Base-by-base conservation (phyloP, 23 red algal species). In the Porphyridium purpureum region DNA sequence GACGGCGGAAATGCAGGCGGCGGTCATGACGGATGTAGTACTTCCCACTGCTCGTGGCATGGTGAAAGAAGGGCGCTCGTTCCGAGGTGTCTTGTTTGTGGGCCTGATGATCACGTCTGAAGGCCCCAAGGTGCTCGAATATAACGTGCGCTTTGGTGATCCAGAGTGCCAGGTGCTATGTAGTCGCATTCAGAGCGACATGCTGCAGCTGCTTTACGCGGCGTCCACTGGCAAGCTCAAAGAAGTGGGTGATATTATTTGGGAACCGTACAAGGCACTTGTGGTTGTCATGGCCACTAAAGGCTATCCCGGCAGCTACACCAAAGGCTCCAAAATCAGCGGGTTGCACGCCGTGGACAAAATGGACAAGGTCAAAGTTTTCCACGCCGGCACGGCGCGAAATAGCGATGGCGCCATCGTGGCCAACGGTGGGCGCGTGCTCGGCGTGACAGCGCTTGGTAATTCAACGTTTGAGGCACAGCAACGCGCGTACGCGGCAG, bases 111-210 rank as follows among this genome's bases (percentile, higher is more conserved):
- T 94, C 17, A 63, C 74, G 11, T 35, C 38, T 30, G 5, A 46
- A 50, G 49, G 26, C 25, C 27, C 55, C 21, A 79, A 72, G 24
- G 88, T 94, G 2, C 60, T 94, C 6, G 88, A 94, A 36, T 94
- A 69, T 46, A 94, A 94, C 47, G 78, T 94, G 14, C 64, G 88
- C 29, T 94, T 94, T 65, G 88, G 88, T 11, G 88, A 94, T 61
- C 88, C 88, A 4, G 88, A 94, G 68, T 94, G 88, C 34, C 88
- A 94, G 50, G 88, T 84, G 31, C 47, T 94, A 21, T 85, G 79
- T 15, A 59, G 51, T n/a, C 60, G 77, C 17, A 52, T 94, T 56
- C 52, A 77, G 31, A 70, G 67, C 50, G 88, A 94, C 52, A 44
- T 94, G 57, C 50, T 94, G 21, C 72, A 77, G 19, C 58, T 94